Conservation (phyloP, 495 filamentous ascomycete species). For the Aspergillus wentii region DNA sequence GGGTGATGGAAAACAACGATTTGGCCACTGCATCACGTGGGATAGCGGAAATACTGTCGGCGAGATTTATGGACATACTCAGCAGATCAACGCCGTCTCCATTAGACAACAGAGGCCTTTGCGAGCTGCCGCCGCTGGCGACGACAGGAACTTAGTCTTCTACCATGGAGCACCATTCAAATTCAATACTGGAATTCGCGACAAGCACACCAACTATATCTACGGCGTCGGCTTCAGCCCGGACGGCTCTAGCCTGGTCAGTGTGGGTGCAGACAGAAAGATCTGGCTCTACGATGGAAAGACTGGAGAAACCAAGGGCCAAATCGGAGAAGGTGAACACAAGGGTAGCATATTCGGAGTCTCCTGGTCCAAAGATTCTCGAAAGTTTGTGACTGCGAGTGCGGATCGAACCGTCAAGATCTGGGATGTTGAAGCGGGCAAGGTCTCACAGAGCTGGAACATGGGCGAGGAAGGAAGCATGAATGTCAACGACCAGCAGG, state of each 20-base stretch:
- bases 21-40: conserved; percentile 90
- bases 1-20: conserved; percentile 88
- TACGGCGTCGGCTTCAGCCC: conserved; percentile 87
- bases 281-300: conserved; percentile 96
- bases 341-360: conserved; percentile 90
- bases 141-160: conserved; percentile 86
- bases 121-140: conserved; percentile 83
- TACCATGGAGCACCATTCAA: conserved; percentile 93
- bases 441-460: conserved; percentile 73
- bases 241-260: conserved; percentile 77
- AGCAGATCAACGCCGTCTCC: conserved; percentile 83
- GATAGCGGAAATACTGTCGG: conserved; percentile 95
- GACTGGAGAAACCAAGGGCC: conserved; percentile 72
- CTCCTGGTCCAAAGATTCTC: conserved; percentile 86
- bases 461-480: conserved; percentile 76
- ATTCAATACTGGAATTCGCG: conserved; percentile 71
- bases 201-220: conserved; percentile 81
- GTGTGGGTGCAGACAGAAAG: conserved; percentile 80
- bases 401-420: conserved; percentile 81
- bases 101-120: conserved; percentile 86
- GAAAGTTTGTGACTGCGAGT: conserved; percentile 82
- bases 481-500: conserved; percentile 80
- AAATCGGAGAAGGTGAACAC: conserved; percentile 79
- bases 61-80: conserved; percentile 85
- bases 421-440: conserved; percentile 71